Evolutionary conservation across 306 rosid species (phyloP).

Genomic region (Chamaecrista fasciculata): DNA sequence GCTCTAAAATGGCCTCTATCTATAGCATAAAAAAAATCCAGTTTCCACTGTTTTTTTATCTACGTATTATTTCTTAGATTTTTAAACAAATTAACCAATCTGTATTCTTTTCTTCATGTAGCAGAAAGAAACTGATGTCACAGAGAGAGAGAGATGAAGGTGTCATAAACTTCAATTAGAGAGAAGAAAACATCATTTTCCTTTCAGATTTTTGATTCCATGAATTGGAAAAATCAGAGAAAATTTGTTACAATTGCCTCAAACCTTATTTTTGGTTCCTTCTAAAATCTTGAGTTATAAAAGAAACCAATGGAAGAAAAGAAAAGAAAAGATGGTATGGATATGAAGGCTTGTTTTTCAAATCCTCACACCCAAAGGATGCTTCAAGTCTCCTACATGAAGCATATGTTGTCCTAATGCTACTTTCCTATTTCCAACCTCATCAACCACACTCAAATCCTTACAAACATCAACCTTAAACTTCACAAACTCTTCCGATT

Average conservation of each 20-base stretch:
- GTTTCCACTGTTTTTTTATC: too few relatives aligned
- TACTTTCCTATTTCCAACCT: constrained; percentile 69
- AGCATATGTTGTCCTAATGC: constrained; percentile 74
- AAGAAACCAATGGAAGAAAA: constrained; percentile 29
- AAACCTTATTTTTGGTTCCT: constrained; percentile 33
- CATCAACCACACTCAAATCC: constrained; percentile 87
- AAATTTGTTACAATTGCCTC: constrained; percentile 38
- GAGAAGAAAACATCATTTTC: background rate
- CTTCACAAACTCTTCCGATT: constrained; percentile 50
- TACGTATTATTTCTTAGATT: too few relatives aligned
- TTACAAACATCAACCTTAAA: constrained; percentile 83
- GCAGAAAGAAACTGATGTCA: background rate
- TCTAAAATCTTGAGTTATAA: constrained; percentile 5
- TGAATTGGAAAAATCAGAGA: constrained; percentile 26
- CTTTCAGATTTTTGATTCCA: constrained; percentile 31
- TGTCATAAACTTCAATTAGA: background rate
- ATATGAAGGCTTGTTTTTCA: constrained; percentile 51
- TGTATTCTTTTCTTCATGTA: background rate
- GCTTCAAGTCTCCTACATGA: constrained; percentile 84
- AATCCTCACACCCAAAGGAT: constrained; percentile 64
- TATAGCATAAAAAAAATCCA: too few relatives aligned
- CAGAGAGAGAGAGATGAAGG: background rate
- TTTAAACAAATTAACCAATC: too few relatives aligned
- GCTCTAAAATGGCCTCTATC: too few relatives aligned
- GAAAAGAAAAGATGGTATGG: constrained; percentile 20